A percentile compares a stretch with the other conserved stretches of the same genome.
Conservation (phyloP, 1,139 yeast genomes). For the Kodamaea alishanica region DNA sequence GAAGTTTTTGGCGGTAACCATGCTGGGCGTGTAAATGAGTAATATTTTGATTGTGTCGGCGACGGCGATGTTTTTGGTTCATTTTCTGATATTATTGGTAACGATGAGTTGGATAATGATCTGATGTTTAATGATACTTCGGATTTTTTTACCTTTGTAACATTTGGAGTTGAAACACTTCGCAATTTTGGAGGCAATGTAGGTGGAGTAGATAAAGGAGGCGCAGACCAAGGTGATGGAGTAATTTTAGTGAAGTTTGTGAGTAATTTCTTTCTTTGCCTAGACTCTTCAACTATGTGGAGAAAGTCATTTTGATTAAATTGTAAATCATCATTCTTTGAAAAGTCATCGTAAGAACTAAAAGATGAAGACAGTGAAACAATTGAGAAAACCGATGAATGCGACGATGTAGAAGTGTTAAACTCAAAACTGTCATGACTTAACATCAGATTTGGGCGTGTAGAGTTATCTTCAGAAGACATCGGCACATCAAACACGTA, state of each 20-base stretch:
- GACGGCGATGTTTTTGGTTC: constrained; percentile 3
- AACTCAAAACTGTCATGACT: constrained; percentile 20
- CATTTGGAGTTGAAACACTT: constrained; percentile 9
- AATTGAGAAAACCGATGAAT: constrained; percentile 6
- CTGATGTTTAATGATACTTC: constrained; percentile 1
- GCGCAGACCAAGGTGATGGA: constrained; percentile 2
- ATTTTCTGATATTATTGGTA: constrained; percentile 5
- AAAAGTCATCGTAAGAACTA: constrained; percentile 6
- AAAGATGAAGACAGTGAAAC: constrained; percentile 6
- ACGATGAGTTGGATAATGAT: constrained; percentile 10
- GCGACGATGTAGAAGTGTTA: constrained; percentile 3
- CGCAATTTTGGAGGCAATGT: background rate
- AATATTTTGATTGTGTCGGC: constrained; percentile 19
- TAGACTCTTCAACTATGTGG: constrained; percentile 36
- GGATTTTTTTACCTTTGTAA: background rate
- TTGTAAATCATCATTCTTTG: constrained; percentile 4
- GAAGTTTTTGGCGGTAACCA: constrained; percentile 65
- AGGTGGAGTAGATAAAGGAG: background rate
- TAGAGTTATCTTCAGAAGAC: constrained; percentile 28
- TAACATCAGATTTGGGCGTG: constrained; percentile 45
- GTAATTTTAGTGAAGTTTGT: constrained; percentile 21
- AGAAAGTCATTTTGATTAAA: constrained; percentile 34
- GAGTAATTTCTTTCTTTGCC: constrained; percentile 32
- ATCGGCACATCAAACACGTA: constrained; percentile 63
- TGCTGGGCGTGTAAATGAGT: constrained; percentile 57